Evolutionary conservation across 306 rosid species (phyloP), one percentile per base, ranked within the genome.

Genomic region (Citrullus mucosospermus): DNA sequence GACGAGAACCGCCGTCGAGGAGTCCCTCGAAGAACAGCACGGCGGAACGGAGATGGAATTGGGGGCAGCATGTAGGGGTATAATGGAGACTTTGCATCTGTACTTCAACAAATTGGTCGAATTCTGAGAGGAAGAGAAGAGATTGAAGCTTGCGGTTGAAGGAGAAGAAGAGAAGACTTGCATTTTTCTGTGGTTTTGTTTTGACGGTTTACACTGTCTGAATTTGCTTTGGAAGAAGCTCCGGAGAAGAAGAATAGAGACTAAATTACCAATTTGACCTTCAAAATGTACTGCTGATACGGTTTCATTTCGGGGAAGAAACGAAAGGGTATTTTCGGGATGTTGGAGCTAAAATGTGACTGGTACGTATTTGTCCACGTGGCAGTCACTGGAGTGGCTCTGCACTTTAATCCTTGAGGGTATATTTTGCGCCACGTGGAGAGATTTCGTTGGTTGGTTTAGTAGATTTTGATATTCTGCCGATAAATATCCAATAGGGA

Each of bases 121-220:
- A 74, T 56, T 89, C 46, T 89, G 90, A 30, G 91, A 69, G n/a
- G 92, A 81, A 82, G 89, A 78, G 88, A 89, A 84, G 80, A 89
- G 72, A 56, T 83, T 81, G 83, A 87, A 84, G 80, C 51, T 88
- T 61, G 88, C 62, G 76, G 90, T 85, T 5, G 92, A 80, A 58
- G 91, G 80, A 51, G 89, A 51, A 20, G 91, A 79, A 16, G 92
- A 81, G 58, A 81, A 77, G 16, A 78, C 48, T 38, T 86, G 88
- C 97, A 94, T 94, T 38, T 15, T 17, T 73, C 83, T 67, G 53
- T 17, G 15, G 28, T 17, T 38, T 78, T 75, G 51, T 55, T 84
- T 73, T 78, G 80, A 84, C 85, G 76, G 88, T 81, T 80, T 86
- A 55, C 84, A 84, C 86, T 75, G 85, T 76, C 76, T 55, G 68